Evolutionary conservation across 805 yeast species (phyloP).

Genomic region (Metschnikowia bowlesiae): DNA sequence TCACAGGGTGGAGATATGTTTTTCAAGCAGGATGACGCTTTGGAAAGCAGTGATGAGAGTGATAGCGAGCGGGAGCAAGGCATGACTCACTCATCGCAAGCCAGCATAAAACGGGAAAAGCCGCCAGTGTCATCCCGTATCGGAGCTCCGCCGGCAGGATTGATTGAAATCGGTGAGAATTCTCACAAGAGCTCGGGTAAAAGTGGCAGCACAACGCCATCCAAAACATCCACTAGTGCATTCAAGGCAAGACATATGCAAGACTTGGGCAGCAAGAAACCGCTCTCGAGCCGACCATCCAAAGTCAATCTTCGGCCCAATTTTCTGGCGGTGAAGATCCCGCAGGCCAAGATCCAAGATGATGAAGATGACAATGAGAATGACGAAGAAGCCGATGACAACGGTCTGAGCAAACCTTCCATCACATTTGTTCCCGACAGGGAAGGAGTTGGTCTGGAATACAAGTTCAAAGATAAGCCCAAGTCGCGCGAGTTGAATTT

Average conservation of each 20-base stretch:
- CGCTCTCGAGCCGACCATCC: constrained; percentile 30
- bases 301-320: constrained; percentile 48
- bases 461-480: constrained; percentile 2
- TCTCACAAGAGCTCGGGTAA: not conserved
- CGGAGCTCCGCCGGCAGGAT: not conserved
- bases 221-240: not conserved
- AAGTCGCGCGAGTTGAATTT: not conserved
- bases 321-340: constrained; percentile 68
- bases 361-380: constrained; percentile 53
- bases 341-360: constrained; percentile 61
- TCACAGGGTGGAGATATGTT: constrained; percentile 39
- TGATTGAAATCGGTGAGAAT: not conserved
- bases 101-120: not conserved
- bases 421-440: constrained; percentile 54
- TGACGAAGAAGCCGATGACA: constrained; percentile 15
- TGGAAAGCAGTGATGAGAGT: constrained; percentile 23
- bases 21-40: constrained; percentile 22
- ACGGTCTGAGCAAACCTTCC: constrained; percentile 44
- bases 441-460: constrained; percentile 16
- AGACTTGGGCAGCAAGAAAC: constrained; percentile 18
- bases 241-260: constrained; percentile 4
- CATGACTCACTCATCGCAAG: constrained; percentile 1
- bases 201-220: not conserved
- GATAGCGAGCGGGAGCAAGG: constrained; percentile 20
- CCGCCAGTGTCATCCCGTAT: not conserved